A percentile compares a stretch with the other conserved stretches of the same genome.
phyloP scores from a whole-genome alignment of 306 rosid species.

The Acacia crassicarpa region DNA sequence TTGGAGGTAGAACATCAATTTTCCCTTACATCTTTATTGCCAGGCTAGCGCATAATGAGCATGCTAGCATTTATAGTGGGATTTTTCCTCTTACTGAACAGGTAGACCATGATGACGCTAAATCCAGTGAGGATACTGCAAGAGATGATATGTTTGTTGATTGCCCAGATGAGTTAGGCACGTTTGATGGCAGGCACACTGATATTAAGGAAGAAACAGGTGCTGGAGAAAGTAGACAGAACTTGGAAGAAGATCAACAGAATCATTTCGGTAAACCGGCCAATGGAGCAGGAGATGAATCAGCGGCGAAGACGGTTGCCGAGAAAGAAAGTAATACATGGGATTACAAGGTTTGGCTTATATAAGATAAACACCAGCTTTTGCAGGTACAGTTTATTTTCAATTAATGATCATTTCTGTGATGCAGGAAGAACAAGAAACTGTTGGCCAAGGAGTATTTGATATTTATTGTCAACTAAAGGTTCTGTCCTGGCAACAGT shows the following conservation, averaged over 20 bases:
- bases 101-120: conserved; percentile 46
- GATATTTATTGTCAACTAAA: conserved; percentile 58
- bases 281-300: conserved; percentile 39
- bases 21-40: background rate
- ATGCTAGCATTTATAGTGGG: background rate
- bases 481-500: conserved; percentile 43
- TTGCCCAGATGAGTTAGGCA: conserved; percentile 73
- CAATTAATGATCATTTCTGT: background rate
- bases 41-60: background rate
- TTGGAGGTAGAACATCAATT: background rate
- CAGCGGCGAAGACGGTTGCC: conserved; percentile 35
- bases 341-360: conserved; percentile 49
- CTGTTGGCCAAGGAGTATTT: conserved; percentile 46
- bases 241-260: conserved; percentile 38
- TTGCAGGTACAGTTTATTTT: background rate
- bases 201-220: conserved; percentile 47
- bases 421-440: conserved; percentile 65
- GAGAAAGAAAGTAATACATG: conserved; percentile 47
- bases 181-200: conserved; percentile 39
- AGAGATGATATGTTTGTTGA: conserved; percentile 88
- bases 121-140: conserved; percentile 54
- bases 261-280: conserved; percentile 31
- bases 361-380: conserved; percentile 8
- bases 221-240: conserved; percentile 32
- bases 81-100: background rate